phyloP scores from a whole-genome alignment of 139 green algal genomes.

The Zygnema circumcarinatum region DNA sequence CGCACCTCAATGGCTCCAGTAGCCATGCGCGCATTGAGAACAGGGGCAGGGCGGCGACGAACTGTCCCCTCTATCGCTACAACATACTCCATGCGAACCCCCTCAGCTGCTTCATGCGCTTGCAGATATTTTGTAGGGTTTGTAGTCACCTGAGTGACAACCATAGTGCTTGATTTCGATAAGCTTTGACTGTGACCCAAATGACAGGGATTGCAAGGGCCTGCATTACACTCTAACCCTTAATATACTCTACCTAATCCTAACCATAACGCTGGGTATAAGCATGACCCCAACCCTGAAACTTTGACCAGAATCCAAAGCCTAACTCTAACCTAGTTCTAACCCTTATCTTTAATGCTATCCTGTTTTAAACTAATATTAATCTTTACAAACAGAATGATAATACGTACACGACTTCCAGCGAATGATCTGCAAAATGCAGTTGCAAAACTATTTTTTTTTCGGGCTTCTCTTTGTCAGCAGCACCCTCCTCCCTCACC shows the following conservation, averaged over 20 bases:
- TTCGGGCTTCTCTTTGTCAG: background rate
- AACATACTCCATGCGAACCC: slow-evolving; percentile 88
- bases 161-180: slow-evolving; percentile 19
- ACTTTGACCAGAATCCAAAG: background rate
- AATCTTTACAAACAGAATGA: background rate
- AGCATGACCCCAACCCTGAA: background rate
- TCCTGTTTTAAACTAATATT: background rate
- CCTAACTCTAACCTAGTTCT: background rate
- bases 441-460: too few species aligned
- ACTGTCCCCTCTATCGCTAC: slow-evolving; percentile 82
- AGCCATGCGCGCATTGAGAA: slow-evolving; percentile 66
- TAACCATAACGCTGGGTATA: background rate
- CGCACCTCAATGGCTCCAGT: slow-evolving; percentile 84
- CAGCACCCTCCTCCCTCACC: slow-evolving; percentile 62
- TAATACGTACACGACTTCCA: background rate
- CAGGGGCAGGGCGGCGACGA: slow-evolving; percentile 62
- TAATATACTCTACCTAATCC: background rate
- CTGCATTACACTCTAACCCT: background rate
- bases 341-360: background rate
- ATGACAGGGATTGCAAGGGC: background rate
- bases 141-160: slow-evolving; percentile 23
- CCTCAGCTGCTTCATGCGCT: slow-evolving; percentile 34
- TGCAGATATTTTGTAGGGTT: slow-evolving; percentile 32
- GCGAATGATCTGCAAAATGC: too few species aligned
- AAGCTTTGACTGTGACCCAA: background rate